Base-by-base conservation (phyloP, 2,329 filamentous ascomycete genomes). In the Aspergillus sp. region DNA sequence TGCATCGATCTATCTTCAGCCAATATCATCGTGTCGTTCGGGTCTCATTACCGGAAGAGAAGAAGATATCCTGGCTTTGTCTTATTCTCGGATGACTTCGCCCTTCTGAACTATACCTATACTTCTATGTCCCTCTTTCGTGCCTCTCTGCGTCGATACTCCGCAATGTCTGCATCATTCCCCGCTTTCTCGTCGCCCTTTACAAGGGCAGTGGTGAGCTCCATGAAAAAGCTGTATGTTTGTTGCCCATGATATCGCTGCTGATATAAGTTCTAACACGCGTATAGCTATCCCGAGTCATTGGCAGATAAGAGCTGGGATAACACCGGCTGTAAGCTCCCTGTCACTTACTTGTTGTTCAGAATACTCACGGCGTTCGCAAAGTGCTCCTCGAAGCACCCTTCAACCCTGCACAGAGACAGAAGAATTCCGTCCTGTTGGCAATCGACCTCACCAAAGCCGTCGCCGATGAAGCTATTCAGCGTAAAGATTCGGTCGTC, bases 241-340 rank as follows among this genome's bases (percentile, higher is more conserved):
- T 34, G 19, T 31, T 33, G 5, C 11, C 11, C 7, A 1, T n/a
- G 5, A 26, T 19, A 19, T 19, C 19, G 4, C 19, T 19, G 19
- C 19, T 19, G 19, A 19, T 19, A 19, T 19, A 19, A 19, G 2
- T 19, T 19, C 19, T 19, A 19, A 19, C 19, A 37, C 29, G 33
- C 27, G 40, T 43, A 45, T 51, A 93, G 90, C 47, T 98, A 95
- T 63, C 93, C 93, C 0, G 88, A 94, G 62, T 82, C 82, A 47
- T 75, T 96, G 34, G 93, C 93, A 7, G 93, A 97, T 62, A 85
- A 84, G 56, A 83, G 86, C 52, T 98, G 90, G 78, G 93, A 98
- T 65, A 98, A 98, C 61, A 95, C 94, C n/a, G 93, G 93, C 43
- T 66, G 79, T 81, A 63, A 56, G 74, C 44, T 43, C 19, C 19